A percentile compares a stretch with the other conserved stretches of the same genome.
phyloP scores from a whole-genome alignment of 2,329 filamentous ascomycete species.

The Colletotrichum sp. region DNA sequence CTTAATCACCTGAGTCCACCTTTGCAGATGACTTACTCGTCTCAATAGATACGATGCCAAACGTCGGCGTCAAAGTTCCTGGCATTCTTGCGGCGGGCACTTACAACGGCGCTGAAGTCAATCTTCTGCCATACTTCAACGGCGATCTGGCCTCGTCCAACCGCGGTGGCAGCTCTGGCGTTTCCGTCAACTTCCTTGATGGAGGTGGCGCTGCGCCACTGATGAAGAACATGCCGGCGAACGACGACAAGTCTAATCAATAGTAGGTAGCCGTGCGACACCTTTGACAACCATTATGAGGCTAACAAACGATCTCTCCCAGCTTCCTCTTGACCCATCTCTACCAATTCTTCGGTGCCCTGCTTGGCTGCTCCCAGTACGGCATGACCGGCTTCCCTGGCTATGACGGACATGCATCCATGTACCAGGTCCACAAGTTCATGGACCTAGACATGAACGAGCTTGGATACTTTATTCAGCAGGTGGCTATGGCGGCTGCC shows the following conservation, averaged over 20 bases:
- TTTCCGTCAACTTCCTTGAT: slow-evolving; percentile 65
- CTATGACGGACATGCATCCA: slow-evolving; percentile 50
- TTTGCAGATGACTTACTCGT: neutral
- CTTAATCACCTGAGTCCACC: accelerated
- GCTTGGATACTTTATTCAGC: slow-evolving; percentile 63
- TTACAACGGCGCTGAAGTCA: slow-evolving; percentile 56
- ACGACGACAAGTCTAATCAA: slow-evolving; percentile 56
- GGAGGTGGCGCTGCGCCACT: slow-evolving; percentile 61
- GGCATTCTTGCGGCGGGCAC: slow-evolving; percentile 60
- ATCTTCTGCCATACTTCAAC: slow-evolving; percentile 65
- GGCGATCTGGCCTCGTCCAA: slow-evolving; percentile 61
- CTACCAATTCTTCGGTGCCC: slow-evolving; percentile 65
- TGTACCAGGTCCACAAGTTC: slow-evolving; percentile 63
- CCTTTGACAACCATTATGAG: neutral
- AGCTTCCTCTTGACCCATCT: slow-evolving; percentile 65
- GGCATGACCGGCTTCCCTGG: slow-evolving; percentile 53
- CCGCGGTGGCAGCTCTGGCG: slow-evolving; percentile 46
- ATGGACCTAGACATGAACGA: slow-evolving; percentile 60
- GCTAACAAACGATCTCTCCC: neutral
- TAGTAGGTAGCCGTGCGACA: slow-evolving; percentile 45
- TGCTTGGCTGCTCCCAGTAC: slow-evolving; percentile 60
- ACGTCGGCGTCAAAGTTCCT: slow-evolving; percentile 56
- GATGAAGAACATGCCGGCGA: slow-evolving; percentile 59
- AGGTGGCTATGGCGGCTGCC: slow-evolving; percentile 60
- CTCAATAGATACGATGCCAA: slow-evolving; percentile 53